Percentiles rank a stretch among this genome's conserved stretches.
phyloP scores from a whole-genome alignment of 495 filamentous ascomycete species.

The Neurospora sp. region DNA sequence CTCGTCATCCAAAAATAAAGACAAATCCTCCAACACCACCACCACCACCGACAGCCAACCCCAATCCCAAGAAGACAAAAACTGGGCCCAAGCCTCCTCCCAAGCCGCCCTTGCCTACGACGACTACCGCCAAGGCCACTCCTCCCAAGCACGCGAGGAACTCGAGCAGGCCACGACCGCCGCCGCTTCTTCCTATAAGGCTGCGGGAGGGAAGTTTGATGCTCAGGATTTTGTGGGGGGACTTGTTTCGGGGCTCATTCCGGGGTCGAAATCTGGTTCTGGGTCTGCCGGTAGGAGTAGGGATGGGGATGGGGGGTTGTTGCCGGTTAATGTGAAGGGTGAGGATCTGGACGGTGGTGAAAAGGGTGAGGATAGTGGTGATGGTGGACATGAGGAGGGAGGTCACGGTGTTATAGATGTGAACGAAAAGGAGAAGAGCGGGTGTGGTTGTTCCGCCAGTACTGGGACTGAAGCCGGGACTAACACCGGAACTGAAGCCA shows the following conservation, averaged over 20 bases:
- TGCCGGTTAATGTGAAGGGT: neutral
- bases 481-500: too few species aligned
- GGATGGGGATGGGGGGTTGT: neutral
- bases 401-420: too few species aligned
- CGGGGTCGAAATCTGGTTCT: too few species aligned
- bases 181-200: neutral
- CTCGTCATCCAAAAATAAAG: neutral
- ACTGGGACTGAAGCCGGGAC: neutral
- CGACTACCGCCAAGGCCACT: neutral
- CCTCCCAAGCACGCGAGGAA: neutral
- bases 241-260: neutral
- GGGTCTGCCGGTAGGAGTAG: too few species aligned
- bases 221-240: neutral
- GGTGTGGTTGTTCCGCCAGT: neutral
- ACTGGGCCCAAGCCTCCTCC: neutral
- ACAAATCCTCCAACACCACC: neutral
- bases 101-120: neutral
- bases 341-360: neutral
- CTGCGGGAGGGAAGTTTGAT: neutral
- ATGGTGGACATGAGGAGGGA: neutral
- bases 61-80: neutral
- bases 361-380: neutral
- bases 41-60: neutral
- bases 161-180: accelerated
- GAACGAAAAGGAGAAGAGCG: neutral